Evolutionary conservation across 1,139 yeast genomes (phyloP).

Genomic region (Saccharomyces uvarum): DNA sequence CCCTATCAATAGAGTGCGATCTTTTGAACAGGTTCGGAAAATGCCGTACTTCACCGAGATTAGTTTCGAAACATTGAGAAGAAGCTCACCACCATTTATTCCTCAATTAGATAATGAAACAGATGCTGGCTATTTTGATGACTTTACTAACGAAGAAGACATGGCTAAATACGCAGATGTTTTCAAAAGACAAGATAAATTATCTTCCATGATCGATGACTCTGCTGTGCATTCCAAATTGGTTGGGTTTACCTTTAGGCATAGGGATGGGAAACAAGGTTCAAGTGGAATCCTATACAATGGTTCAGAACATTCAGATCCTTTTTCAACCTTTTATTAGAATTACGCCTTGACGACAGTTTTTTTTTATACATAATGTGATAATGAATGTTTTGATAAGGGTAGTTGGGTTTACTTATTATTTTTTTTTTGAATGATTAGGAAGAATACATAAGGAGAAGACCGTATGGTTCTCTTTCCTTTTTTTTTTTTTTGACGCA

Average conservation of each 20-base stretch:
- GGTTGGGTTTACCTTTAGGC: conserved; percentile 94
- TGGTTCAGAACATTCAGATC: conserved; percentile 34
- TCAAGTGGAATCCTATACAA: conserved; percentile 36
- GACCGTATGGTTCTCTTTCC: not conserved
- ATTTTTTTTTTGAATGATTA: not conserved
- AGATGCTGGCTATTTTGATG: conserved; percentile 98
- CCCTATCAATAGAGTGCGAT: conserved; percentile 65
- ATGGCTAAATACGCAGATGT: conserved; percentile 98
- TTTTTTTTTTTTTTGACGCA: too few relatives aligned
- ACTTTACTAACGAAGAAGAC: conserved; percentile 90
- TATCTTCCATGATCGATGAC: conserved; percentile 73
- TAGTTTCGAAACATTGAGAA: conserved; percentile 65
- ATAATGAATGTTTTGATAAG: not conserved
- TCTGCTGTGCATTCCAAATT: conserved; percentile 63
- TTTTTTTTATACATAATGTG: not conserved
- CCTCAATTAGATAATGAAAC: conserved; percentile 95
- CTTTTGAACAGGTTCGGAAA: conserved; percentile 70
- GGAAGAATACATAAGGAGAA: not conserved
- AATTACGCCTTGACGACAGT: not conserved
- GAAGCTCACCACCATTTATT: conserved; percentile 80
- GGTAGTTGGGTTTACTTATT: not conserved
- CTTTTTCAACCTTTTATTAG: conserved; percentile 37
- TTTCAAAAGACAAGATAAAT: conserved; percentile 77
- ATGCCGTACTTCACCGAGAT: conserved; percentile 81
- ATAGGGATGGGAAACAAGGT: conserved; percentile 50